Evolutionary conservation across 1,139 yeast species (phyloP).

Genomic region (Kazachstania sp.): DNA sequence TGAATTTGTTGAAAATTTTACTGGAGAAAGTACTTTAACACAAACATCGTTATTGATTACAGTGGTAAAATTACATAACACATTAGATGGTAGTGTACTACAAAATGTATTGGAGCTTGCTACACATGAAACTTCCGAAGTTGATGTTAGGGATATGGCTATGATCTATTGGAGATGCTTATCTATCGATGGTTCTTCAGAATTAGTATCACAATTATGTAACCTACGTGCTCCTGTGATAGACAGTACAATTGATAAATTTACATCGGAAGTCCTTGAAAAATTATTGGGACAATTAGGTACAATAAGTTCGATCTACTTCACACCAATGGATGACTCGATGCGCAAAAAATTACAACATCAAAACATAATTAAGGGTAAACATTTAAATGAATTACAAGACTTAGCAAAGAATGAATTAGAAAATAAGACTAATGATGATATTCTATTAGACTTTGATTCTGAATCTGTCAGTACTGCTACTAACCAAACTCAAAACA

Average conservation of each 20-base stretch:
- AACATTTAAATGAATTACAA: slow-evolving; percentile 66
- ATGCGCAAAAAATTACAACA: slow-evolving; percentile 31
- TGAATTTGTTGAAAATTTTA: slow-evolving; percentile 51
- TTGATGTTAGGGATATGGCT: slow-evolving; percentile 92
- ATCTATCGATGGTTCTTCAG: slow-evolving; percentile 43
- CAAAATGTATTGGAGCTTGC: slow-evolving; percentile 70
- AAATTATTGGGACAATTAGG: slow-evolving; percentile 69
- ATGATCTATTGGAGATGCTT: slow-evolving; percentile 90
- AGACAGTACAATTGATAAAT: slow-evolving; percentile 59
- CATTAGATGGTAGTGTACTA: slow-evolving; percentile 41
- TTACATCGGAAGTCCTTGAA: slow-evolving; percentile 60
- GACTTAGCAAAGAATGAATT: slow-evolving; percentile 73
- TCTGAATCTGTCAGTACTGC: slow-evolving; percentile 17
- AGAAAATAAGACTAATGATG: slow-evolving; percentile 57
- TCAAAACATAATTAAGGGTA: slow-evolving; percentile 34
- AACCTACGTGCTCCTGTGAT: slow-evolving; percentile 57
- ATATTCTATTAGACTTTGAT: slow-evolving; percentile 80
- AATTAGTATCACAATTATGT: slow-evolving; percentile 23
- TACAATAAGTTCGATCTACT: slow-evolving; percentile 82
- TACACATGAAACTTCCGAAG: slow-evolving; percentile 69
- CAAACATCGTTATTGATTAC: slow-evolving; percentile 74
- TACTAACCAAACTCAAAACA: slow-evolving; percentile 29
- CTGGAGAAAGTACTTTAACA: slow-evolving; percentile 64
- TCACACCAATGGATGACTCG: slow-evolving; percentile 66
- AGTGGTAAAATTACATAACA: slow-evolving; percentile 56